Evolutionary conservation across 768 basidiomycete species (phyloP).

Genomic region (Leccinum disarticulatum): DNA sequence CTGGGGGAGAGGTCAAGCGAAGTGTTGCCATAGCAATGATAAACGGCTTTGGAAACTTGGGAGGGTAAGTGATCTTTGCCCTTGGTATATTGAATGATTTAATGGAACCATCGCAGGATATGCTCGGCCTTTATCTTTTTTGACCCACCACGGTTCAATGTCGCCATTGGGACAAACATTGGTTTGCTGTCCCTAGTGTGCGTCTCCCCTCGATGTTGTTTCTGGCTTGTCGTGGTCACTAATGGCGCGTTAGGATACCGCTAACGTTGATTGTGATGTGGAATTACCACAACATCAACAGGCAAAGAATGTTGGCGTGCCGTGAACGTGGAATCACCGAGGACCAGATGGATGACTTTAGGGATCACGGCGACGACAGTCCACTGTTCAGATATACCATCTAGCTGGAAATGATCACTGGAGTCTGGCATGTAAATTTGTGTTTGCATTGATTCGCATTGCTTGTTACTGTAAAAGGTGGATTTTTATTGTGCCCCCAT

Average conservation of each 20-base stretch:
- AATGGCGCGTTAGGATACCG: conserved; percentile 34
- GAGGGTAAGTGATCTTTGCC: conserved; percentile 40
- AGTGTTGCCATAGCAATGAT: conserved; percentile 52
- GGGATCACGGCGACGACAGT: conserved; percentile 48
- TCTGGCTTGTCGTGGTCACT: conserved; percentile 26
- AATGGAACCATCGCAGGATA: conserved; percentile 27
- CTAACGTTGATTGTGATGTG: conserved; percentile 42
- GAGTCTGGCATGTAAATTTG: neutral
- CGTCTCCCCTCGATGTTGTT: conserved; percentile 14
- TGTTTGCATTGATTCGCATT: neutral
- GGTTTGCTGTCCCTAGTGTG: conserved; percentile 27
- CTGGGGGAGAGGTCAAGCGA: conserved; percentile 53
- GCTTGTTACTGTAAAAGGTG: neutral
- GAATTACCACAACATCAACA: conserved; percentile 47
- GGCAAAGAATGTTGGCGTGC: conserved; percentile 44
- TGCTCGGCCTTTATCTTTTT: conserved; percentile 42
- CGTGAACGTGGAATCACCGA: conserved; percentile 42
- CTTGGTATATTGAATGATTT: neutral
- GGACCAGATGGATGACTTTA: conserved; percentile 39
- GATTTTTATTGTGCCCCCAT: neutral
- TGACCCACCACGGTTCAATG: conserved; percentile 37
- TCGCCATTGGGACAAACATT: conserved; percentile 33
- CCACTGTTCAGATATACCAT: conserved; percentile 50
- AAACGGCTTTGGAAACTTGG: conserved; percentile 54
- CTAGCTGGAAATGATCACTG: conserved; percentile 1